These are phyloP conservation scores for Pseudoneurospora amorphoporcata DNA, from an alignment of 495 filamentous ascomycete species.

Conservation along the genomic window DNA sequence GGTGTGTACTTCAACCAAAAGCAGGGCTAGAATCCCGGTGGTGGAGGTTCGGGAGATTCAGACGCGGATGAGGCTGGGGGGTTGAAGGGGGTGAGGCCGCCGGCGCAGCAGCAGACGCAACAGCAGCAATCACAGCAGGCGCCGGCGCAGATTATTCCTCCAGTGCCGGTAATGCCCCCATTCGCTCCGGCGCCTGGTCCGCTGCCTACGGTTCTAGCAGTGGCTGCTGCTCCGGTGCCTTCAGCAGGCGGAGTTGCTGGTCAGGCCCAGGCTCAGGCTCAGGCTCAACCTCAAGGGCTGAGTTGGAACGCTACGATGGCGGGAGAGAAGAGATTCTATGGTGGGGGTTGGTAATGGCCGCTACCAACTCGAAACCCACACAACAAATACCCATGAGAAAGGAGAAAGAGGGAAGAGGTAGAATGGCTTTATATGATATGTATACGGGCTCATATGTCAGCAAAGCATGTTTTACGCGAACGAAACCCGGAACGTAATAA, in stretches of 20 bases:
- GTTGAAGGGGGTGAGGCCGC: neutral
- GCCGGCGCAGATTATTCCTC: slow-evolving; percentile 4
- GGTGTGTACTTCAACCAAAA: slow-evolving; percentile 18
- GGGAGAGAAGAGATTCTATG: neutral
- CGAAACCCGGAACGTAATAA: neutral
- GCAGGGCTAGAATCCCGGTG: neutral
- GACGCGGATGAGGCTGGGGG: neutral
- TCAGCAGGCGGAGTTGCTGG: neutral
- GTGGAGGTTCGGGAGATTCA: neutral
- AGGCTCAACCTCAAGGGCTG: neutral
- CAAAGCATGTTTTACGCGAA: neutral
- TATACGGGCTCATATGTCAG: neutral
- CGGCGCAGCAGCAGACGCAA: neutral
- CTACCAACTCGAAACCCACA: neutral
- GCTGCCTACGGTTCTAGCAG: neutral
- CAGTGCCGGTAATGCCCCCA: neutral
- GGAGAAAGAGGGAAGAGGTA: neutral
- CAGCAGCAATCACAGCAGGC: slow-evolving; percentile 10
- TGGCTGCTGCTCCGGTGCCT: neutral
- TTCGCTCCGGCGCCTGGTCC: neutral
- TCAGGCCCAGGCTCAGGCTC: neutral
- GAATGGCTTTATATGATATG: neutral
- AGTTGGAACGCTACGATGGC: neutral
- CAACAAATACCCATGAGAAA: neutral
- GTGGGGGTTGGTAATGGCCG: neutral